phyloP scores from a whole-genome alignment of 306 rosid species.

The Medicago lupulina region DNA sequence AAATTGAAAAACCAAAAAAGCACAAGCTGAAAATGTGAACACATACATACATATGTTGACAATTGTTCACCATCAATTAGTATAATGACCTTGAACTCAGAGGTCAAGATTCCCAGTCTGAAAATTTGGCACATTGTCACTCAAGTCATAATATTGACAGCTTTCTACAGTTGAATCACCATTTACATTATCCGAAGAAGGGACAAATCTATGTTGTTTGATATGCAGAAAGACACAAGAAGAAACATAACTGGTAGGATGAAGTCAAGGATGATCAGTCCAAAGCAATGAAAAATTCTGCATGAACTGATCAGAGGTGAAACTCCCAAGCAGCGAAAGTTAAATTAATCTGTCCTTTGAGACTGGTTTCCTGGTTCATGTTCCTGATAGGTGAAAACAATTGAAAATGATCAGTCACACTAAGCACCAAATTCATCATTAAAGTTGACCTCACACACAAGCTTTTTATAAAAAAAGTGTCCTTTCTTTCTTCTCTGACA shows the following conservation, averaged over 20 bases:
- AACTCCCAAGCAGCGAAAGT: conserved; percentile 33
- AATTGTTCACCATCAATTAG: conserved; percentile 5
- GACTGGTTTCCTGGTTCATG: conserved; percentile 48
- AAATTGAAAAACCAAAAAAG: conserved; percentile 4
- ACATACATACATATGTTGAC: conserved; percentile 1
- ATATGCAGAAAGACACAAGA: conserved; percentile 34
- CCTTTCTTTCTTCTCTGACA: not conserved
- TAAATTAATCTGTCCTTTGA: conserved; percentile 34
- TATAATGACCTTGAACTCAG: conserved; percentile 20
- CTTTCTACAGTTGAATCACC: conserved; percentile 38
- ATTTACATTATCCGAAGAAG: conserved; percentile 9
- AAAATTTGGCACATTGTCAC: conserved; percentile 12
- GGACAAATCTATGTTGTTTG: not conserved
- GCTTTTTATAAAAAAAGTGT: not conserved
- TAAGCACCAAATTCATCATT: too few species aligned
- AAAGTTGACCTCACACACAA: conserved; percentile 1
- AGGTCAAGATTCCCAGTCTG: conserved; percentile 5
- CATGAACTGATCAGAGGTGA: conserved; percentile 34
- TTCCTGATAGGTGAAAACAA: conserved; percentile 49
- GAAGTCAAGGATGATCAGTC: conserved; percentile 15
- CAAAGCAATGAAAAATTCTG: conserved; percentile 26
- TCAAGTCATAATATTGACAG: conserved; percentile 9
- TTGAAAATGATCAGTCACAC: conserved; percentile 36
- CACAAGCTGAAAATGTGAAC: conserved; percentile 11
- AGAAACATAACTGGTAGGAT: conserved; percentile 14